Base-by-base conservation (phyloP, 768 basidiomycete species). In the Termitomyces sp. region DNA sequence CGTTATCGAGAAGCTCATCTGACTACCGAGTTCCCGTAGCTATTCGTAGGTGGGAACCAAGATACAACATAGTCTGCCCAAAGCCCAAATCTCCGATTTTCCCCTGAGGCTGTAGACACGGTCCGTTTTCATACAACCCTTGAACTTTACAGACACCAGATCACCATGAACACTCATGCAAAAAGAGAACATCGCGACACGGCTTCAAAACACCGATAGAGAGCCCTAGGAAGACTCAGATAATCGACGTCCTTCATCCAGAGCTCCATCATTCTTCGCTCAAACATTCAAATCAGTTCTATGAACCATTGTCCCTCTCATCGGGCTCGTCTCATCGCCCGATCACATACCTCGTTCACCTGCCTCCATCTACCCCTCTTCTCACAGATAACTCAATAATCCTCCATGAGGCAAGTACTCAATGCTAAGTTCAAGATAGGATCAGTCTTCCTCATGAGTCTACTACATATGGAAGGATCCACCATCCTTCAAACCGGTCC, bases 1-100 rank as follows among this genome's bases (percentile, higher is more conserved):
- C 22, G 7, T 35, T n/a, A 54, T 39, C 15, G n/a, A 40, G 13
- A 44, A 57, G 33, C 8, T 15, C 42, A 57, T 33, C 15, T 33
- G 20, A 35, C 45, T 2, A 28, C 32, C 13, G 20, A 35, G 2
- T 7, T 46, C 45, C n/a, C 39, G 22, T 58, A 32, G 51, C 36
- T 58, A 58, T 58, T 51, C 49, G 32, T 51, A 32, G 57, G 16
- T 46, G 54, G 54, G 54, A 44, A 45, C 7, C 7, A 20, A 15
- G 18, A 12, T 12, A n/a, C 55, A n/a, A 13, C 28, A 45, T 33
- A 35, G 32, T 32, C 22, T 42, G 24, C 45, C 22, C 15, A 7
- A 32, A 38, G 33, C 42, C 32, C 42, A 15, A 46, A 46, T 46
- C 45, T 46, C 12, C 45, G 51, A 35, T 35, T 3, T n/a, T n/a